Base-by-base conservation (phyloP, 768 basidiomycete genomes). In the Lentinula boryana region DNA sequence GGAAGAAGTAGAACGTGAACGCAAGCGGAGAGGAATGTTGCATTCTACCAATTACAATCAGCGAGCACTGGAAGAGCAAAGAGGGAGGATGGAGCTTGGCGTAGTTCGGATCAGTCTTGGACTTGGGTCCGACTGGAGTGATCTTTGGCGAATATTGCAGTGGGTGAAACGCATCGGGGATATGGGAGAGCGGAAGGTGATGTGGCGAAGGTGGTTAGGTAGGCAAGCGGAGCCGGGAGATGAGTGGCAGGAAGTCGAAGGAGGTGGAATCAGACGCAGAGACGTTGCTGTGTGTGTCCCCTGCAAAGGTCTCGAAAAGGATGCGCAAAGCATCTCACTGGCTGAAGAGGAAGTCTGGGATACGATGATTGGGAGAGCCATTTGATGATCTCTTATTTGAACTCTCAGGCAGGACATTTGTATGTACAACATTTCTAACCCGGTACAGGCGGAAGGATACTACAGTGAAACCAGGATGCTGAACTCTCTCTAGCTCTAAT, bases 101-200 rank as follows among this genome's bases (percentile, higher is more conserved):
- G 88, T 90, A 41, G 83, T 91, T 27, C 78, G 89, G 55, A 80
- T 91, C 61, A 92, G 90, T 64, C 79, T 94, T 8, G 91, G 92
- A 5, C 80, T 93, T 31, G 90, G 85, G 49, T 92, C 84, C 62
- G 84, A 86, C 68, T 92, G 91, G 78, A 78, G 83, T 48, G 91
- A 94, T 68, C 84, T 85, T 1, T 86, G 84, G 81, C 78, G 75
- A 51, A 77, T 86, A 12, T 67, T 85, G 8, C 73, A 74, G 57
- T 81, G 86, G 54, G 79, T 44, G 46, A 50, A 32, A 21, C 33
- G 46, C 8, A 21, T 58, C 8, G 57, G 44, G 5, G 57, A 58
- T 31, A 6, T 9, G 32, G 33, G n/a, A 16, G 33, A 58, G 57
- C 27, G 57, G 31, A 50, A 50, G 13, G 32, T 27, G 23, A 58